Evolutionary conservation across 768 basidiomycete species (phyloP), one percentile per base, ranked within the genome.

Genomic region (Hortiboletus campestris): DNA sequence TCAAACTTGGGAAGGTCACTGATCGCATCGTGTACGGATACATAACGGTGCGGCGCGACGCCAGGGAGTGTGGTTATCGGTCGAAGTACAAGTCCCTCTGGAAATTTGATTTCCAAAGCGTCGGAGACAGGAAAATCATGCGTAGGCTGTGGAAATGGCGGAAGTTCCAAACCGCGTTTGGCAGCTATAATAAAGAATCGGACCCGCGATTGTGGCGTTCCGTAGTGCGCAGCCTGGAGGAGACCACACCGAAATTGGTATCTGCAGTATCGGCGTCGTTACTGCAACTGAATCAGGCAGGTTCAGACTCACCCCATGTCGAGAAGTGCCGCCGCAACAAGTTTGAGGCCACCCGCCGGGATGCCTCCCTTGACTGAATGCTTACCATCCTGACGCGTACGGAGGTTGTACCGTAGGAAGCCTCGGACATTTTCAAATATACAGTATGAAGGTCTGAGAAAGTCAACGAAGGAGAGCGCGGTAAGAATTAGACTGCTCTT

Each of bases 1-100:
- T 93, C 86, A 66, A 86, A 93, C 4, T 69, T 77, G 3, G 81
- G 84, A 10, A 93, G 74, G 65, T 93, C 91, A 3, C 78, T 74
- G 46, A 92, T 89, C 2, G 90, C 88, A 64, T 91, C 89, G 20
- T 81, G 78, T 40, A 91, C 79, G 0, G 82, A 80, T 20, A 91
- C 81, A 59, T 75, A 75, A 9, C 72, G 74, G 65, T 85, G 82
- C 0, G 81, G 79, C 1, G 84, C 84, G 2, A 75, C 77, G 0
- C 89, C 88, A 20, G 61, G 55, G 4, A 69, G 63, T 0, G 77
- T 75, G 13, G 72, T 73, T 17, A 88, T 79, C 0, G 83, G 80
- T 4, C 59, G 63, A 28, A 84, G 68, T 2, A 41, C 6, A 7
- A 53, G 61, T 1, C 72, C 77, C 32, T 76, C 76, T 4, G 79